Evolutionary conservation across 1,284 basidiomycete species (phyloP).

Genomic region (Boletus semigastroideus): DNA sequence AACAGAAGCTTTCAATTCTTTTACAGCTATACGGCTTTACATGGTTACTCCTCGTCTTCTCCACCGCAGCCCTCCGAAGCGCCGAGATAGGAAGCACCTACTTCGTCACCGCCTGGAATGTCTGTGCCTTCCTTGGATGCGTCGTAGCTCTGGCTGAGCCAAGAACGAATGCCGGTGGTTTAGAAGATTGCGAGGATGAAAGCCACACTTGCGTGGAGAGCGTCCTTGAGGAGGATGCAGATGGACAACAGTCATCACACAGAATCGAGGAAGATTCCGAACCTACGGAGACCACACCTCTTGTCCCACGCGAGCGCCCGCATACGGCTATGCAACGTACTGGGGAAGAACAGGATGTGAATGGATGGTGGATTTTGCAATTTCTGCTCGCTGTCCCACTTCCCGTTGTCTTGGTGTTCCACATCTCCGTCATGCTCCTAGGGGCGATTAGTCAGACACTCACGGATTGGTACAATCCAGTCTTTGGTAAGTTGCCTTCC

Average conservation of each 20-base stretch:
- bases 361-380: conserved; percentile 66
- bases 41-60: conserved; percentile 54
- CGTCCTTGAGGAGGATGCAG: conserved; percentile 12
- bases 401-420: conserved; percentile 57
- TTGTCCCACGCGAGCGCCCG: conserved; percentile 39
- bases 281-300: conserved; percentile 50
- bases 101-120: conserved; percentile 57
- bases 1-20: conserved; percentile 45
- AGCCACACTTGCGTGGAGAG: conserved; percentile 10
- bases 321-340: neutral
- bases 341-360: conserved; percentile 38
- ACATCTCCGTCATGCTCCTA: conserved; percentile 52
- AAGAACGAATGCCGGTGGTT: conserved; percentile 23
- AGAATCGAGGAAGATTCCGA: conserved; percentile 35
- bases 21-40: conserved; percentile 53
- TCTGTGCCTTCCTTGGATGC: conserved; percentile 48
- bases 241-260: conserved; percentile 13
- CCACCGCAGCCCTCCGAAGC: conserved; percentile 45
- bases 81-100: conserved; percentile 54
- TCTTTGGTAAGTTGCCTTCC: conserved; percentile 42
- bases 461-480: conserved; percentile 59
- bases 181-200: conserved; percentile 14
- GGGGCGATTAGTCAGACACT: conserved; percentile 58
- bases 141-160: conserved; percentile 44
- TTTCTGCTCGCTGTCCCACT: conserved; percentile 56